A percentile compares a stretch with the other conserved stretches of the same genome.
phyloP scores from a whole-genome alignment of 2,329 filamentous ascomycete genomes.

The Rachicladosporium sp. region DNA sequence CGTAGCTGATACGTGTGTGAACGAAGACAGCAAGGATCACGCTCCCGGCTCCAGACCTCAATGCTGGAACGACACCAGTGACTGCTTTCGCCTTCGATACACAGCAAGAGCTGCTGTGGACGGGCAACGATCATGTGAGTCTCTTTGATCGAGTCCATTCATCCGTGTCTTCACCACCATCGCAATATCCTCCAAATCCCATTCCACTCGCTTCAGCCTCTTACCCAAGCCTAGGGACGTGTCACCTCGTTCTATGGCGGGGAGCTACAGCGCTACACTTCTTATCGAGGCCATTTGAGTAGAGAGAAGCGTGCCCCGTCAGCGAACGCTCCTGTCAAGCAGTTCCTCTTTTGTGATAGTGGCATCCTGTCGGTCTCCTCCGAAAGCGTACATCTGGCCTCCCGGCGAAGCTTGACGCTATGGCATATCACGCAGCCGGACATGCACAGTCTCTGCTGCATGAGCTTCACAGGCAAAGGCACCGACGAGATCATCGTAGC shows the following conservation, averaged over 20 bases:
- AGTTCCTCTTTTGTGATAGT: slow-evolving; percentile 82
- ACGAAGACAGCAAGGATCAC: slow-evolving; percentile 65
- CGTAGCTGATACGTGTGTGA: slow-evolving; percentile 1
- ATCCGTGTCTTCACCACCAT: neutral
- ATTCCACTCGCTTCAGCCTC: slow-evolving; percentile 2
- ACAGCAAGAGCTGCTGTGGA: slow-evolving; percentile 81
- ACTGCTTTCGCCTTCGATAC: slow-evolving; percentile 82
- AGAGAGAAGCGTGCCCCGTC: slow-evolving; percentile 15
- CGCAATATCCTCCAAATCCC: neutral
- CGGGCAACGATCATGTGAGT: slow-evolving; percentile 76
- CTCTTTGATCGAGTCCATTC: neutral
- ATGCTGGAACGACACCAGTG: slow-evolving; percentile 53
- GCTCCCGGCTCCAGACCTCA: slow-evolving; percentile 63
- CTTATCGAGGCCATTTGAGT: slow-evolving; percentile 65
- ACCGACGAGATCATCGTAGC: slow-evolving; percentile 76
- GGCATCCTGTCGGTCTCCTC: slow-evolving; percentile 78
- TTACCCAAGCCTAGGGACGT: slow-evolving; percentile 50
- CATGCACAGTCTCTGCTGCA: slow-evolving; percentile 81
- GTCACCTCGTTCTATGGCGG: slow-evolving; percentile 79
- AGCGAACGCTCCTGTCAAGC: slow-evolving; percentile 64
- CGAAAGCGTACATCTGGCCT: slow-evolving; percentile 78
- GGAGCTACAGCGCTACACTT: slow-evolving; percentile 80
- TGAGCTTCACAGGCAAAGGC: slow-evolving; percentile 86
- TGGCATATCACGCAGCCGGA: slow-evolving; percentile 74
- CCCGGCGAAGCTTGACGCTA: slow-evolving; percentile 65